phyloP scores from a whole-genome alignment of 129 eudicot species.

The Flaveria ramosissima region DNA sequence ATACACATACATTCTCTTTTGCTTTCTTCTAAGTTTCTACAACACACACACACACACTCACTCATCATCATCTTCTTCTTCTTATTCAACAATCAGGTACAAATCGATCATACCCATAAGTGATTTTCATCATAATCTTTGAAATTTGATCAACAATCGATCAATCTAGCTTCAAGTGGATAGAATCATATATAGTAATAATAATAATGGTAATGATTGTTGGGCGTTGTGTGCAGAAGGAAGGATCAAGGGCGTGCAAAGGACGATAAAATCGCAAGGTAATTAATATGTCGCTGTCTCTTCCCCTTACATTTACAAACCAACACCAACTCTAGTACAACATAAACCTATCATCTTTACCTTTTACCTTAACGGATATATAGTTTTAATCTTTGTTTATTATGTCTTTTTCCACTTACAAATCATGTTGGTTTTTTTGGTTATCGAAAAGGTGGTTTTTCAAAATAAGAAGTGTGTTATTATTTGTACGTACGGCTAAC shows the following conservation, averaged over 20 bases:
- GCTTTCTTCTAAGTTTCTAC: conserved; percentile 24
- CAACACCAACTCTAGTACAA: neutral
- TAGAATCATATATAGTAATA: no score
- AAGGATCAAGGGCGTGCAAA: conserved; percentile 29
- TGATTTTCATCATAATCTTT: no score
- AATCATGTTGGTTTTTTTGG: no score
- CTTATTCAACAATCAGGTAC: neutral
- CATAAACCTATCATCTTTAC: neutral
- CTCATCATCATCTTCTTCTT: conserved; percentile 15
- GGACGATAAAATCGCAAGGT: conserved; percentile 34
- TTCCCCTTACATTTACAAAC: neutral
- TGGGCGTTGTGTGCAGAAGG: conserved; percentile 35
- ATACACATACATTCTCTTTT: conserved; percentile 35
- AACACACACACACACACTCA: conserved; percentile 10
- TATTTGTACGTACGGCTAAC: no score
- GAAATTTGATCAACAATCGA: no score
- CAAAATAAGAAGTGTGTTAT: no score
- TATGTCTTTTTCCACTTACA: no score
- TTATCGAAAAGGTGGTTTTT: no score
- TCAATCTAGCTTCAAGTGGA: no score
- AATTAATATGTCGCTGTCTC: conserved; percentile 24
- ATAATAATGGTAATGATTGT: no score
- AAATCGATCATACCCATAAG: no score
- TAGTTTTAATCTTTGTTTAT: no score
- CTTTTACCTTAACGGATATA: neutral